A percentile compares a stretch with the other conserved stretches of the same genome.
Conservation (phyloP, 2,329 filamentous ascomycete genomes). For the Fusarium sp. region DNA sequence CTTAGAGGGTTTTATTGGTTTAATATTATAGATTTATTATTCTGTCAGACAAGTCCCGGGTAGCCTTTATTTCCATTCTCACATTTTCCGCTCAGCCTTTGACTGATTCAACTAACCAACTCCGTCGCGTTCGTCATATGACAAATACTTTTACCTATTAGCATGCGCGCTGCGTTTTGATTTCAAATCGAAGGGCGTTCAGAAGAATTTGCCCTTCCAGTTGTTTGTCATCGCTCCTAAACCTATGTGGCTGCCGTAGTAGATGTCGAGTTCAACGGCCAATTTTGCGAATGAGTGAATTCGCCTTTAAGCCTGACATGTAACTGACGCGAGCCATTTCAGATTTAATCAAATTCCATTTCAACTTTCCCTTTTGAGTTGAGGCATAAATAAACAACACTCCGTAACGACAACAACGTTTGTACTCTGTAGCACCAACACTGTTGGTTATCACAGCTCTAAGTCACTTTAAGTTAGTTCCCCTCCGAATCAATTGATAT, state of each 20-base stretch:
- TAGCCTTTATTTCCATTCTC: accelerated
- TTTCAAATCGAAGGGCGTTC: no score
- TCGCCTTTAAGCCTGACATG: no score
- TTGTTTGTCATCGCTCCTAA: no score
- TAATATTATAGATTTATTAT: background rate
- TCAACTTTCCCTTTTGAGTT: accelerated
- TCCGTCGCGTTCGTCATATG: accelerated
- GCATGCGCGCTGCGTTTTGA: no score
- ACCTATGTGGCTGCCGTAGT: no score
- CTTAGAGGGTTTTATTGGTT: background rate
- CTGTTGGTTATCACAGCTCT: background rate
- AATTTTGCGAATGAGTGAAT: no score
- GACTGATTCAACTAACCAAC: accelerated
- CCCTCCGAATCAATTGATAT: accelerated
- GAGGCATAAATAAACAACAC: background rate
- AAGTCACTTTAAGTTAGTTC: background rate
- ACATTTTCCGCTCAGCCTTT: accelerated
- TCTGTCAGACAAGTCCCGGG: background rate
- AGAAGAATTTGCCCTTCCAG: no score
- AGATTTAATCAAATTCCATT: no score
- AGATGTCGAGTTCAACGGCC: no score
- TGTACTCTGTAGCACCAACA: background rate
- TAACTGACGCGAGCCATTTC: no score
- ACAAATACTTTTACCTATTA: accelerated
- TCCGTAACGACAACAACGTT: background rate